A percentile compares a stretch with the other conserved stretches of the same genome.
Conservation (phyloP, 2,329 filamentous ascomycete species). For the Bipolaris zeicola region DNA sequence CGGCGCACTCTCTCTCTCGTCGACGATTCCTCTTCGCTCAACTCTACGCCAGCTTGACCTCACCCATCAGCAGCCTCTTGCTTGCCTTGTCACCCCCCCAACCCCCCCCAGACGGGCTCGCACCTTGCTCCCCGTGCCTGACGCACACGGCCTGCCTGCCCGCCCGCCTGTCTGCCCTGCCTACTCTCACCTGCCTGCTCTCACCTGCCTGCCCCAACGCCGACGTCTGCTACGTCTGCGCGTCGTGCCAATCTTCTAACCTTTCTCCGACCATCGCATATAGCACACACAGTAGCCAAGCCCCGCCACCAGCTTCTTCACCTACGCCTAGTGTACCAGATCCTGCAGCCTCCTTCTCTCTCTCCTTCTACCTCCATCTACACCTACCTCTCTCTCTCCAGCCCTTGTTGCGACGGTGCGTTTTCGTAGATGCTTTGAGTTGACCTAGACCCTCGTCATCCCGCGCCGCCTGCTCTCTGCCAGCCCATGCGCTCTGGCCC, state of each 20-base stretch:
- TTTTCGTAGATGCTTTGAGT: constrained; percentile 28
- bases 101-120: constrained; percentile 9
- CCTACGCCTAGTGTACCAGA: constrained; percentile 8
- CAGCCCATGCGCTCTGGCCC: constrained; percentile 26
- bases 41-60: constrained; percentile 13
- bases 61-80: constrained; percentile 14
- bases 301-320: constrained; percentile 22
- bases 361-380: neutral
- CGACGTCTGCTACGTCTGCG: neutral
- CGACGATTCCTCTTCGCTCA: constrained; percentile 6
- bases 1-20: constrained; percentile 10
- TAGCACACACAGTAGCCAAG: constrained; percentile 22
- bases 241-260: constrained; percentile 6
- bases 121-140: constrained; percentile 12
- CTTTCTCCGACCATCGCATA: constrained; percentile 12
- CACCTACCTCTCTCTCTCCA: constrained; percentile 1
- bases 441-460: constrained; percentile 12
- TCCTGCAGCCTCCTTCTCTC: constrained; percentile 10
- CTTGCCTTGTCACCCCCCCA: constrained; percentile 18
- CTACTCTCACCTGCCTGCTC: constrained; percentile 2
- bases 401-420: constrained; percentile 25
- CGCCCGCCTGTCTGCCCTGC: neutral
- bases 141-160: constrained; percentile 6
- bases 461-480: constrained; percentile 17
- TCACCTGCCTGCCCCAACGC: too few species aligned